Evolutionary conservation across 2,329 filamentous ascomycete genomes (phyloP), one percentile per base, ranked within the genome.

Genomic region (Hypoxylon sp.): DNA sequence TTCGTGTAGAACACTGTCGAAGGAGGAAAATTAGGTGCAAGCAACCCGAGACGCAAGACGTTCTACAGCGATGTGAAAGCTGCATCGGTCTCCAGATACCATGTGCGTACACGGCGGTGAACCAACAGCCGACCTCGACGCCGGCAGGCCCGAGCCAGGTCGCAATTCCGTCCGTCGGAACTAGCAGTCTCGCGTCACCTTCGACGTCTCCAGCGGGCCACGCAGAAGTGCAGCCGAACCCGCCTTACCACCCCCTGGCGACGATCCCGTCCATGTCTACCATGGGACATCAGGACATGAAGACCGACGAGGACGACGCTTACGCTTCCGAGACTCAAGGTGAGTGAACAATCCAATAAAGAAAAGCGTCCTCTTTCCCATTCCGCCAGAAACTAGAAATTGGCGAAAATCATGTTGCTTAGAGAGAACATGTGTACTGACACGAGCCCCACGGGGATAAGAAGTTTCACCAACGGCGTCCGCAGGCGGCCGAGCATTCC

Each of bases 61-160:
- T 81, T 8, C 85, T 91, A 69, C 87, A 88, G 41, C 88, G 92
- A 63, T 98, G 94, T 76, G 86, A 89, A 64, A 97, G 96, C 78
- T 98, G 94, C 76, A 96, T 97, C 69, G 87, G 92, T 42, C 79
- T 98, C 71, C 96, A 96, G 75, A 97, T 96, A 71, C 92, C 97
- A 64, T 98, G 94, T 76, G 91, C 89, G 72, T 98, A 96, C 76
- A 90, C 88, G 67, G 91, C 93, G 0, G 93, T 97, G 18, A 92
- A 97, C 64, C 90, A 92, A 72, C 90, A 92, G 71, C 85, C 83
- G 21, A 4, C 57, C 48, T 1, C 77, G 4, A 52, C 48, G 1
- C 77, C 83, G 20, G 67, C 74, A 17, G 75, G 77, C 52, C 75
- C 78, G 33, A 82, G 80, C 62, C 74, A 73, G 53, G 66, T 72